phyloP scores from a whole-genome alignment of 2,329 filamentous ascomycete species.

The Pseudogymnoascus sp. region DNA sequence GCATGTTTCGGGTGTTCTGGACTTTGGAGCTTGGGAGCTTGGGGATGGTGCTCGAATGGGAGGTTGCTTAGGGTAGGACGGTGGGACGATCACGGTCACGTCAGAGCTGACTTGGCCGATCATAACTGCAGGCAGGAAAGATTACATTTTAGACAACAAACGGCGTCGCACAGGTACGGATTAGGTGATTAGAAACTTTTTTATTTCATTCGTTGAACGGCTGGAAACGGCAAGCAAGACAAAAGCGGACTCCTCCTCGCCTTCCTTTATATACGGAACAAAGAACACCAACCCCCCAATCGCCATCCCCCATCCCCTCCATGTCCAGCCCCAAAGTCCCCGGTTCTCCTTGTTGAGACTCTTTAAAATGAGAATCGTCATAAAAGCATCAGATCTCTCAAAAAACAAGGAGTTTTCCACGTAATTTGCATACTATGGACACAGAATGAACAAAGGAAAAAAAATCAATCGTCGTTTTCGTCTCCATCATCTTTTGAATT shows the following conservation, averaged over 20 bases:
- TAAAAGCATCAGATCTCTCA: background rate
- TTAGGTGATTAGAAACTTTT: background rate
- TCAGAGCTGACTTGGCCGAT: background rate
- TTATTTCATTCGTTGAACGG: background rate
- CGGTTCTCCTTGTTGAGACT: background rate
- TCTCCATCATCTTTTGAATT: slow-evolving; percentile 4
- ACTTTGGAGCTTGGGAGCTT: background rate
- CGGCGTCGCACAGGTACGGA: background rate
- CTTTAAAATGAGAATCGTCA: background rate
- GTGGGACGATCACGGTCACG: background rate
- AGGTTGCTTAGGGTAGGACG: background rate
- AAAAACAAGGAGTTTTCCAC: background rate
- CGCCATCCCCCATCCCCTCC: background rate
- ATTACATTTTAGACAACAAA: background rate
- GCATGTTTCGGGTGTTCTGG: background rate
- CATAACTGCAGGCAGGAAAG: background rate
- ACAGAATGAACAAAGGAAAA: background rate
- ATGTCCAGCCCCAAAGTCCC: background rate
- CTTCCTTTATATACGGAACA: background rate
- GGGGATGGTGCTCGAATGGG: background rate
- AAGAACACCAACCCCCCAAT: background rate
- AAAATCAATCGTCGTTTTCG: background rate
- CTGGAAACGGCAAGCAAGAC: background rate
- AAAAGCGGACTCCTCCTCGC: background rate
- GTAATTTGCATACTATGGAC: slow-evolving; percentile 2